These are phyloP conservation scores for Micromonas commoda DNA, from an alignment of 139 green algal genomes.

Conservation along the genomic window DNA sequence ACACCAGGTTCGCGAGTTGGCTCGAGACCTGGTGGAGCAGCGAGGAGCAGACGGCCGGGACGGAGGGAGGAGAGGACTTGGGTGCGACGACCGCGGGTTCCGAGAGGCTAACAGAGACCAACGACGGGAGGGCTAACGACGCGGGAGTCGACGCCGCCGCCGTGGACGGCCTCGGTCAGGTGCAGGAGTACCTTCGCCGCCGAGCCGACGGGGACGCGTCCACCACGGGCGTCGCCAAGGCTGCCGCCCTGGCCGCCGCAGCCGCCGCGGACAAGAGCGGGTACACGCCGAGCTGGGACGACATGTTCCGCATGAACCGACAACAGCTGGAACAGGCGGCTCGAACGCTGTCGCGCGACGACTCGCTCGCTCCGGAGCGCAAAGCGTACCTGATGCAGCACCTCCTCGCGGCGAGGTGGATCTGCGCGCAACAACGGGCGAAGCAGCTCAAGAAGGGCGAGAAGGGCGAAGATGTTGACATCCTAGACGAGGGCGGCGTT, in stretches of 20 bases:
- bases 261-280: constrained; percentile 38
- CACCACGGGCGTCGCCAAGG: neutral
- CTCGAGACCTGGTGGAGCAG: constrained; percentile 12
- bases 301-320: constrained; percentile 99
- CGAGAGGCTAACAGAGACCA: neutral
- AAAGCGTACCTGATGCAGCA: constrained; percentile 97
- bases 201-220: neutral
- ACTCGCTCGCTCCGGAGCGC: constrained; percentile 72
- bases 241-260: neutral
- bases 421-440: constrained; percentile 66
- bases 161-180: constrained; percentile 35
- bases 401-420: constrained; percentile 84
- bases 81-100: neutral
- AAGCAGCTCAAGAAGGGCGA: neutral
- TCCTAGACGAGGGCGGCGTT: neutral
- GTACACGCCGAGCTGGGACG: constrained; percentile 86
- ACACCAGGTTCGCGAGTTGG: constrained; percentile 76
- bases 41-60: constrained; percentile 3
- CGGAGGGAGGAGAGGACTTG: too few relatives aligned
- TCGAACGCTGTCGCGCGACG: constrained; percentile 73
- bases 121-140: constrained; percentile 11
- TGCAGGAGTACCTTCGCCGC: constrained; percentile 57
- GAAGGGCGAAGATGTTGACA: neutral
- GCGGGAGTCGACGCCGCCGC: constrained; percentile 9
- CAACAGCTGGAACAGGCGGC: constrained; percentile 93